Evolutionary conservation across 2,329 filamentous ascomycete genomes (phyloP).

Genomic region (Colletotrichum cereale): DNA sequence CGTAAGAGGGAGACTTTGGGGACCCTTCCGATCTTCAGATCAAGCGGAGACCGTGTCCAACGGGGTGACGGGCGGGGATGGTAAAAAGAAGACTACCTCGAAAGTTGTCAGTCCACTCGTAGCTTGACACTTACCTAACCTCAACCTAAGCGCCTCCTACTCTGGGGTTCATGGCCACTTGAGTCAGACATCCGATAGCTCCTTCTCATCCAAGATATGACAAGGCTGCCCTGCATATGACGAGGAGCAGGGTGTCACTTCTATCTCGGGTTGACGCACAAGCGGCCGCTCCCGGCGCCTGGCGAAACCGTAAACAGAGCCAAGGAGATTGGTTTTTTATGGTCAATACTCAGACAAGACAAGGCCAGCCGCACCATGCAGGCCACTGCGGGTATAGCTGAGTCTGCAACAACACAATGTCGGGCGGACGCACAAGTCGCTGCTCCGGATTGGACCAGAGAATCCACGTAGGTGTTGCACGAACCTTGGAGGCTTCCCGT

Average conservation of each 20-base stretch:
- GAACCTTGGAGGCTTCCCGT: conserved; percentile 15
- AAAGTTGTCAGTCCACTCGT: conserved; percentile 27
- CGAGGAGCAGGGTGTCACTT: not conserved
- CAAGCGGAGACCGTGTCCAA: conserved; percentile 6
- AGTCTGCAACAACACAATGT: conserved; percentile 16
- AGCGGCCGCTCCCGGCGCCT: conserved; percentile 11
- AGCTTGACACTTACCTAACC: conserved; percentile 6
- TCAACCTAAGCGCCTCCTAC: conserved; percentile 21
- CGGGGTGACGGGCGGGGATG: conserved; percentile 4
- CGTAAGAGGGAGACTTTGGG: not conserved
- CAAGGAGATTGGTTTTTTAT: conserved; percentile 6
- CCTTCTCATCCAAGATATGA: not conserved
- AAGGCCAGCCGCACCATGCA: conserved; percentile 34
- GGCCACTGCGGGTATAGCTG: conserved; percentile 29
- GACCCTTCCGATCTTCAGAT: conserved; percentile 1
- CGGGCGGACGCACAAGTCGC: conserved; percentile 17
- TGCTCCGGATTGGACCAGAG: conserved; percentile 24
- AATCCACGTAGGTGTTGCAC: conserved; percentile 16
- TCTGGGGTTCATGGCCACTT: conserved; percentile 16
- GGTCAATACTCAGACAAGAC: conserved; percentile 22
- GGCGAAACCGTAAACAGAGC: conserved; percentile 18
- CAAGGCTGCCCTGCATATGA: not conserved
- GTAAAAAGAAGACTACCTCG: not conserved
- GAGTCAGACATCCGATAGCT: conserved; percentile 16
- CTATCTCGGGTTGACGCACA: not conserved